These are phyloP conservation scores for Aegilops speltoides DNA, from an alignment of 176 grass and related monocot genomes.

Conservation along the genomic window DNA sequence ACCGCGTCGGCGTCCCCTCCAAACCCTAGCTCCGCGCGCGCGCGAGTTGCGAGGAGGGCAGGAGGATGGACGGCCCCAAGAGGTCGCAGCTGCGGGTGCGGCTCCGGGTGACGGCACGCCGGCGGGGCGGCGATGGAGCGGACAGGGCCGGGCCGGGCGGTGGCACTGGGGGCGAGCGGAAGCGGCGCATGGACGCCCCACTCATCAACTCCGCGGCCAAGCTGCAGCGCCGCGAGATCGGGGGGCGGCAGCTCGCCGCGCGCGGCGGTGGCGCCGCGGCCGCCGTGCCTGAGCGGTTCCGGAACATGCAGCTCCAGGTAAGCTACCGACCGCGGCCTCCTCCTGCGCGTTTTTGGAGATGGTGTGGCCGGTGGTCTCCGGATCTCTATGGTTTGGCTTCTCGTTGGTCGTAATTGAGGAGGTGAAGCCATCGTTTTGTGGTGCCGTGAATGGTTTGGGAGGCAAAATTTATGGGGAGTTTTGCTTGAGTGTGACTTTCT, in stretches of 20 bases:
- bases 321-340: not conserved
- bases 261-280: slow-evolving; percentile 51
- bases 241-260: slow-evolving; percentile 57
- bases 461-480: not conserved
- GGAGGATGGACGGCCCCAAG: slow-evolving; percentile 52
- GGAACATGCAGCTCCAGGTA: slow-evolving; percentile 93
- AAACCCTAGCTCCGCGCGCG: not conserved
- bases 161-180: not conserved
- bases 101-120: slow-evolving; percentile 70
- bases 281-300: slow-evolving; percentile 73
- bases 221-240: slow-evolving; percentile 91
- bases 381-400: not conserved
- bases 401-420: not conserved
- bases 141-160: not conserved
- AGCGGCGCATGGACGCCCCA: slow-evolving; percentile 38
- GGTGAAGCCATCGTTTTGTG: not conserved
- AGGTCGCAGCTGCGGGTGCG: slow-evolving; percentile 60
- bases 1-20: not conserved
- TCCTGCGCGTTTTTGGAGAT: not conserved
- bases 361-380: not conserved
- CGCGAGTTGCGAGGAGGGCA: not conserved
- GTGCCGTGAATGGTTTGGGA: not conserved
- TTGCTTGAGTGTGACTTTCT: not conserved
- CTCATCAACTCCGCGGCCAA: slow-evolving; percentile 76
- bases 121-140: slow-evolving; percentile 27